Evolutionary conservation across 805 yeast genomes (phyloP).

Genomic region (Clavispora vitiphila): DNA sequence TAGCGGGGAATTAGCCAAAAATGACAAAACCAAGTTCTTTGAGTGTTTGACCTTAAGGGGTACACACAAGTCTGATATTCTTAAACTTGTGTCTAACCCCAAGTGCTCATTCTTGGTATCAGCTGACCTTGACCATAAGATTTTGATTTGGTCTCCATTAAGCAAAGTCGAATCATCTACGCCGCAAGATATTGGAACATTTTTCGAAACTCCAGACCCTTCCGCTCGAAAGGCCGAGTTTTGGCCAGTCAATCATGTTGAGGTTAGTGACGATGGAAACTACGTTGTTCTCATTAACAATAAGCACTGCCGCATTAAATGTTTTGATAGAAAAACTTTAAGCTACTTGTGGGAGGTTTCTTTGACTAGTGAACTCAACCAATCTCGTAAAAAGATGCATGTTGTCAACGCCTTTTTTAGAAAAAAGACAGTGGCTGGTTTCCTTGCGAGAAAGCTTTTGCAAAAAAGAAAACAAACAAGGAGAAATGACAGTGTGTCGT

Average conservation of each 20-base stretch:
- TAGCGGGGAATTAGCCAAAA: slow-evolving; percentile 6
- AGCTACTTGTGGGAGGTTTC: slow-evolving; percentile 54
- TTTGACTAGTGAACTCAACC: slow-evolving; percentile 29
- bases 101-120: slow-evolving; percentile 61
- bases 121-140: slow-evolving; percentile 68
- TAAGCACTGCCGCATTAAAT: slow-evolving; percentile 46
- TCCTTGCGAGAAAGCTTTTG: slow-evolving; percentile 30
- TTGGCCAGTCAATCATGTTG: slow-evolving; percentile 60
- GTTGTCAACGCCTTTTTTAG: slow-evolving; percentile 61
- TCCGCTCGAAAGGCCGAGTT: slow-evolving; percentile 32
- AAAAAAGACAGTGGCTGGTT: slow-evolving; percentile 46
- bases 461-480: slow-evolving; percentile 15
- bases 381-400: slow-evolving; percentile 19
- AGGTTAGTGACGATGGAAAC: slow-evolving; percentile 55
- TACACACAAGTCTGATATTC: slow-evolving; percentile 61
- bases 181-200: slow-evolving; percentile 33
- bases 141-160: slow-evolving; percentile 71
- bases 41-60: slow-evolving; percentile 25
- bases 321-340: slow-evolving; percentile 55
- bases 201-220: slow-evolving; percentile 23
- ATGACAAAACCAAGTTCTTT: slow-evolving; percentile 19
- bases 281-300: slow-evolving; percentile 51
- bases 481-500: slow-evolving; percentile 32
- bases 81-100: slow-evolving; percentile 53
- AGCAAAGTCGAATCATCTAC: slow-evolving; percentile 9